These are phyloP conservation scores for Suillus occidentalis DNA, from an alignment of 768 basidiomycete species.

Conservation along the genomic window DNA sequence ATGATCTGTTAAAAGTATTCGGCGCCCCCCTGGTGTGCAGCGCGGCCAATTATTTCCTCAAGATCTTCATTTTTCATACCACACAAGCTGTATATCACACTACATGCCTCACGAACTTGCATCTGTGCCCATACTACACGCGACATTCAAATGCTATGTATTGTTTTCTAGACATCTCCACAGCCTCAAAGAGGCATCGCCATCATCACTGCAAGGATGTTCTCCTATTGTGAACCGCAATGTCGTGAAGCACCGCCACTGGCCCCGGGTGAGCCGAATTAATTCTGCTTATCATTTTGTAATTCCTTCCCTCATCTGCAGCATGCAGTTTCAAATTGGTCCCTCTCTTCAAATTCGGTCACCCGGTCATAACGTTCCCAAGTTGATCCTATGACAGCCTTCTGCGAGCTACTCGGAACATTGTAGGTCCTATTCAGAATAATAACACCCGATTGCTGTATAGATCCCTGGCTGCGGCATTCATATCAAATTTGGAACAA, in stretches of 20 bases:
- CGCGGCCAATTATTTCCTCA: background rate
- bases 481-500: background rate
- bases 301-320: no score
- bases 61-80: constrained; percentile 1
- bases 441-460: background rate
- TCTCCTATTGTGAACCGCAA: background rate
- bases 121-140: constrained; percentile 2
- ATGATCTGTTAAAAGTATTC: background rate
- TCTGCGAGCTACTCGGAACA: background rate
- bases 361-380: background rate
- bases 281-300: background rate
- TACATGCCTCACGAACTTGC: background rate
- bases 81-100: background rate
- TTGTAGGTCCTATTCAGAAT: background rate
- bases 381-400: background rate
- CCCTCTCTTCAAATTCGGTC: background rate
- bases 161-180: background rate
- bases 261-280: background rate
- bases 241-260: background rate
- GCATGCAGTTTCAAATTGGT: background rate
- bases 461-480: background rate
- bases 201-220: background rate
- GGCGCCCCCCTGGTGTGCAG: background rate
- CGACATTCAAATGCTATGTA: constrained; percentile 2
- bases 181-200: background rate